phyloP scores from a whole-genome alignment of 768 basidiomycete genomes.

The Lyophyllum shimeji region DNA sequence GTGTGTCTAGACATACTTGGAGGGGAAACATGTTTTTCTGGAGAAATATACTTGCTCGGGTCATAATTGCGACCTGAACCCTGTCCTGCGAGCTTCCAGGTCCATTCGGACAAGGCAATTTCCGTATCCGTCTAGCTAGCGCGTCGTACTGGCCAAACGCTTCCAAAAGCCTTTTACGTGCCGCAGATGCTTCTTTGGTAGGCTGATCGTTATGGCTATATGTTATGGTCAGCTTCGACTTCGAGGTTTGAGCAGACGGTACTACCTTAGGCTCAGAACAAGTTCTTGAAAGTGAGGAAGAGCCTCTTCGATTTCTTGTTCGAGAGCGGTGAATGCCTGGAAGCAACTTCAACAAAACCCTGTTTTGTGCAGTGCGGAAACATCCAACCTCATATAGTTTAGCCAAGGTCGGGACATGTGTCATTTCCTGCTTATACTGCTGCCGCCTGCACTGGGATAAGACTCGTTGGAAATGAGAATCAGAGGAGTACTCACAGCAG shows the following conservation, averaged over 20 bases:
- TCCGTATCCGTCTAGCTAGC: conserved; percentile 80
- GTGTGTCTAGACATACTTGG: conserved; percentile 45
- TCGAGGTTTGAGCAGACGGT: neutral
- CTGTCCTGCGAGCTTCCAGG: conserved; percentile 76
- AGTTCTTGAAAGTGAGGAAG: conserved; percentile 90
- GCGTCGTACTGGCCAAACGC: conserved; percentile 89
- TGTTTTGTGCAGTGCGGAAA: neutral
- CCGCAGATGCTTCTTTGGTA: conserved; percentile 63
- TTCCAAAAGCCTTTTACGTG: conserved; percentile 81
- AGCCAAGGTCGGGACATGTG: conserved; percentile 57
- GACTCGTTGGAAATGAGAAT: conserved; percentile 7
- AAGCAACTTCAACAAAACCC: neutral
- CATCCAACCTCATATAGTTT: conserved; percentile 66
- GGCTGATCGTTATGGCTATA: conserved; percentile 47
- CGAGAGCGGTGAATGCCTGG: conserved; percentile 70
- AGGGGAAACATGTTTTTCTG: conserved; percentile 90
- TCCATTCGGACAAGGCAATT: conserved; percentile 60
- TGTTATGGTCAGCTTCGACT: neutral
- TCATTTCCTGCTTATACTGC: conserved; percentile 71
- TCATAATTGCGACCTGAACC: conserved; percentile 79
- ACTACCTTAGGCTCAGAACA: conserved; percentile 64
- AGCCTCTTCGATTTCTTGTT: conserved; percentile 86
- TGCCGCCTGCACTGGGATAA: conserved; percentile 52
- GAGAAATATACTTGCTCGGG: conserved; percentile 76
- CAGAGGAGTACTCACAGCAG: conserved; percentile 58